Base-by-base conservation (phyloP, 2,329 filamentous ascomycete species). In the Basipetospora chlamydospora region DNA sequence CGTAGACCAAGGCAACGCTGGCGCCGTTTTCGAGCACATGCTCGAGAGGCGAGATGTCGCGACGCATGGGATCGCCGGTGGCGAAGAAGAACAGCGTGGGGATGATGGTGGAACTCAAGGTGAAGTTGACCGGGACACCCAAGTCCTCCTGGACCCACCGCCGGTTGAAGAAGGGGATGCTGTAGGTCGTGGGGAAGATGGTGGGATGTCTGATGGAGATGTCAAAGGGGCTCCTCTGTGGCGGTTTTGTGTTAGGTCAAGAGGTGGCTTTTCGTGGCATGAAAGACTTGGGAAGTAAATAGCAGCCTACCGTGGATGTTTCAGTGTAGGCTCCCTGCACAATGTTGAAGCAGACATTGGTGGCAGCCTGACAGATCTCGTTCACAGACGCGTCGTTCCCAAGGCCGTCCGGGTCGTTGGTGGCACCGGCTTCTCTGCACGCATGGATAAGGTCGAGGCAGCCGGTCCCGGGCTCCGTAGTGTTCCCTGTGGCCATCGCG, bases 1-100 rank as follows among this genome's bases (percentile, higher is more conserved):
- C 71, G 50, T 88, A 84, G 39, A 86, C 67, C 41, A 90, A 57
- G 5, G 77, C 77, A 11, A 90, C 69, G 9, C 73, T 75, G 13
- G 84, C 68, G 10, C 75, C 77, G 2, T 60, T 63, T 13, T 70
- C 61, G 37, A 82, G 60, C 15, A 82, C 66, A 12, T 64, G 57
- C 37, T 76, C 73, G 10, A 82, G 60, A 2, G 15, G 35, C 5
- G 64, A 54, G 25, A 78, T 59, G 10, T 30, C 26, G 8, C 26
- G 34, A 7, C 34, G 12, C 34, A 37, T 37, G 46, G 76, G 68
- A 43, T 71, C 70, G 12, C 70, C 68, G 47, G 75, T 77, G 35
- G 76, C 68, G 43, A 73, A 74, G 51, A 82, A 78, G 22, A 68
- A 69, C 0, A 64, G 70, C 22, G 54, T 48, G 4, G 51, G 49